Conservation (phyloP, 106 monocot genomes). For the Dendrobium huoshanense region DNA sequence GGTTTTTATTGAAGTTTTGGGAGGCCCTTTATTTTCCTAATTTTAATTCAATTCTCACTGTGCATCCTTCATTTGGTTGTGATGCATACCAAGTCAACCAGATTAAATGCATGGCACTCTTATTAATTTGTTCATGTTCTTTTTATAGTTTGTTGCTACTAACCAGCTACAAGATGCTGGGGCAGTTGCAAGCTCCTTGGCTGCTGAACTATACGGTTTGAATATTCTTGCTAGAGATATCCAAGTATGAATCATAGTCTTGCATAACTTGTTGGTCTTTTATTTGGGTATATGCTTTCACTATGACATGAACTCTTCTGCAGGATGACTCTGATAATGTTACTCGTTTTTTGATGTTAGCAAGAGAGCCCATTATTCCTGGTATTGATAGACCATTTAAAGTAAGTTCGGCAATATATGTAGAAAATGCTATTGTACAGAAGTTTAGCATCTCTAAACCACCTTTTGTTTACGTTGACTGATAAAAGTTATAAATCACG, state of each 20-base stretch:
- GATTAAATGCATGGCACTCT: neutral
- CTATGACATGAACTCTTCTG: constrained; percentile 6
- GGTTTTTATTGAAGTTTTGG: neutral
- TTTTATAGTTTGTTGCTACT: constrained; percentile 60
- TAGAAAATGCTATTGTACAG: neutral
- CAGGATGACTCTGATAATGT: constrained; percentile 91
- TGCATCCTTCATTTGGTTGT: neutral
- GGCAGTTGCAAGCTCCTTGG: constrained; percentile 83
- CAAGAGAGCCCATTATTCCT: constrained; percentile 93
- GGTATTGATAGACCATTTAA: constrained; percentile 62
- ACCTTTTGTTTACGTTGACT: neutral
- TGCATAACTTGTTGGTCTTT: neutral
- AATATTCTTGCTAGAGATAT: constrained; percentile 77
- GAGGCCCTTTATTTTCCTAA: neutral
- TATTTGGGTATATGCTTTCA: constrained; percentile 1
- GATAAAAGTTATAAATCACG: neutral
- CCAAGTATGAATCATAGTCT: constrained; percentile 40
- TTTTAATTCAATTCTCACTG: neutral
- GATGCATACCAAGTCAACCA: neutral
- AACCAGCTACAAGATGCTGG: constrained; percentile 69
- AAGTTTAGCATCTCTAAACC: neutral
- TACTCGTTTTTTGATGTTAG: constrained; percentile 89
- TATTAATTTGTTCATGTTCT: constrained; percentile 3
- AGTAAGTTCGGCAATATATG: constrained; percentile 22
- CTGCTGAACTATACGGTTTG: constrained; percentile 76